Base-by-base conservation (phyloP, 176 grass and related monocot species). In the Tillandsia leiboldiana region DNA sequence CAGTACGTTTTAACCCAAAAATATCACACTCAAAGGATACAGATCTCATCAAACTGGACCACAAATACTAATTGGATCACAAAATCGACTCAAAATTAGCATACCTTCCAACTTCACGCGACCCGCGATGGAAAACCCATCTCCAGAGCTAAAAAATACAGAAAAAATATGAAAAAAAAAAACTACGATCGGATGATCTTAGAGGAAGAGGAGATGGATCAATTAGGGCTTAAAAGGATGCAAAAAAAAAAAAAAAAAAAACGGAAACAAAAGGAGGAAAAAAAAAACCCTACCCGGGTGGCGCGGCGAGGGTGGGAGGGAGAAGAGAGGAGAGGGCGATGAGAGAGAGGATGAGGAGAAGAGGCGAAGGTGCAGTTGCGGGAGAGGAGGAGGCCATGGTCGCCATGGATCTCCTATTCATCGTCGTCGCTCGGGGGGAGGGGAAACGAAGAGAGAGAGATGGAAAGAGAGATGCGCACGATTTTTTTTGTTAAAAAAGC, bases 21-120 rank as follows among this genome's bases (percentile, higher is more conserved):
- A 61, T 23, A 20, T 61, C 56, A 18, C 56, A 18, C n/a, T 61
- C 17, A 61, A 20, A 59, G 2, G 7, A 18, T 9, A 61, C 51
- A 82, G 63, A 23, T 20, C 1, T 17, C 26, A 50, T 11, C 29
- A 24, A 49, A 73, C 52, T 10, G 10, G 59, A 62, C 17, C 1
- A 11, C 48, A 14, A 2, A 9, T 26, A 26, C n/a, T n/a, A 42
- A 64, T 42, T 42, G 22, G 11, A 27, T 49, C 13, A 71, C 17
- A 71, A 26, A 61, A 29, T 50, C n/a, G 22, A 8, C 50, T 53
- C 2, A 11, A 0, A 20, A 51, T 20, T 8, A 2, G 82, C 85
- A 87, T 63, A 92, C 92, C 85, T 1, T 83, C 88, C 29, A 89
- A 77, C 78, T 96, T 92, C 77, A 96, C 15, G 68, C 83, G 88